A percentile compares a stretch with the other conserved stretches of the same genome.
phyloP scores from a whole-genome alignment of 2,329 filamentous ascomycete genomes.

The Arthrobotrys musiformis region DNA sequence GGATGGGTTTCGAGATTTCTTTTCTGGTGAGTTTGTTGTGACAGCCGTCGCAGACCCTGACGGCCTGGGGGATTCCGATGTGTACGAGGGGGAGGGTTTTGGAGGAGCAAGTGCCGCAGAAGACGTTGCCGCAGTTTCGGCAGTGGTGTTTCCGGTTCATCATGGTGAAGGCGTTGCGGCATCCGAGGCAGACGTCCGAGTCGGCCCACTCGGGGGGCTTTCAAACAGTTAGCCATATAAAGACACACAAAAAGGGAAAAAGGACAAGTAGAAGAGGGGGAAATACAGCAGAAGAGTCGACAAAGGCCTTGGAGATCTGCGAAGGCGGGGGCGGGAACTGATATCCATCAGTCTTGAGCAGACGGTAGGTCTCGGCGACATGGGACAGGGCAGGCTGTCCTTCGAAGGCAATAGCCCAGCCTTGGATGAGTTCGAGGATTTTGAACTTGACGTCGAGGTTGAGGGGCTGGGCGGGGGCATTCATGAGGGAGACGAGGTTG shows the following conservation, averaged over 20 bases:
- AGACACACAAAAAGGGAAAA: neutral
- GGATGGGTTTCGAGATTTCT: conserved; percentile 57
- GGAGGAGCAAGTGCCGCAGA: conserved; percentile 92
- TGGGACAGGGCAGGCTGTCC: conserved; percentile 84
- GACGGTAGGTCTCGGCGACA: conserved; percentile 86
- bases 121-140: conserved; percentile 96
- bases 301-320: conserved; percentile 89
- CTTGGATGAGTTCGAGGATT: conserved; percentile 92
- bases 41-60: conserved; percentile 95
- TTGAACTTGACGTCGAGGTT: conserved; percentile 88
- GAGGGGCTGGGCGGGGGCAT: conserved; percentile 77
- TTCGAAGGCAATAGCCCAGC: conserved; percentile 90
- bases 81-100: conserved; percentile 90
- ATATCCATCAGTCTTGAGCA: conserved; percentile 84
- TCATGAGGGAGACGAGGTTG: conserved; percentile 88
- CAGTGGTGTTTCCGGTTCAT: conserved; percentile 99
- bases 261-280: neutral
- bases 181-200: conserved; percentile 98
- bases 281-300: conserved; percentile 91
- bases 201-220: conserved; percentile 97
- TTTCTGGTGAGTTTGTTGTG: conserved; percentile 69
- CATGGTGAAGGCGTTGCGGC: conserved; percentile 92
- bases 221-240: conserved; percentile 29
- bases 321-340: conserved; percentile 86
- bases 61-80: conserved; percentile 87